These are phyloP conservation scores for Podaxis pistillaris DNA, from an alignment of 768 basidiomycete genomes.

Conservation along the genomic window DNA sequence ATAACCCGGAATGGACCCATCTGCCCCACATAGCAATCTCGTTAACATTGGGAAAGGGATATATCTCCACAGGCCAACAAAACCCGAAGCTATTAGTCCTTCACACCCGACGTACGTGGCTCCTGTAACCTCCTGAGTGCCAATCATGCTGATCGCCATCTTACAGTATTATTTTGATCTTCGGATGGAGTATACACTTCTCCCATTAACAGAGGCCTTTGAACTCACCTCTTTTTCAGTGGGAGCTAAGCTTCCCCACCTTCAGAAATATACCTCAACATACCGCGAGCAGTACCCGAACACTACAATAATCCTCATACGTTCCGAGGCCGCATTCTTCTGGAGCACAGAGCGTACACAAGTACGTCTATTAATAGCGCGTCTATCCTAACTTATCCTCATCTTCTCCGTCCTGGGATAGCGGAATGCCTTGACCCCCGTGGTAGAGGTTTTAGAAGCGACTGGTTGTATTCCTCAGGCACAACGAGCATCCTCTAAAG, in stretches of 20 bases:
- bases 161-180: constrained; percentile 38
- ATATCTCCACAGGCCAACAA: constrained; percentile 20
- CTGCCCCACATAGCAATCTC: background rate
- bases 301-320: constrained; percentile 40
- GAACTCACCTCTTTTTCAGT: constrained; percentile 24
- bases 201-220: background rate
- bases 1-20: background rate
- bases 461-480: constrained; percentile 31
- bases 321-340: constrained; percentile 35
- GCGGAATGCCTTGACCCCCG: constrained; percentile 32
- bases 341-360: constrained; percentile 28
- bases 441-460: constrained; percentile 34
- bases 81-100: background rate
- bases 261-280: constrained; percentile 42
- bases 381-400: background rate
- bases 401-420: constrained; percentile 10
- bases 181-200: constrained; percentile 45
- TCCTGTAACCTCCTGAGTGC: background rate
- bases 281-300: constrained; percentile 42
- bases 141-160: background rate
- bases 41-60: constrained; percentile 22
- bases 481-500: constrained; percentile 2
- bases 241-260: constrained; percentile 44
- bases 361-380: constrained; percentile 24
- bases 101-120: constrained; percentile 1